These are phyloP conservation scores for Candida silvicultrix DNA, from an alignment of 805 yeast genomes.

Conservation along the genomic window DNA sequence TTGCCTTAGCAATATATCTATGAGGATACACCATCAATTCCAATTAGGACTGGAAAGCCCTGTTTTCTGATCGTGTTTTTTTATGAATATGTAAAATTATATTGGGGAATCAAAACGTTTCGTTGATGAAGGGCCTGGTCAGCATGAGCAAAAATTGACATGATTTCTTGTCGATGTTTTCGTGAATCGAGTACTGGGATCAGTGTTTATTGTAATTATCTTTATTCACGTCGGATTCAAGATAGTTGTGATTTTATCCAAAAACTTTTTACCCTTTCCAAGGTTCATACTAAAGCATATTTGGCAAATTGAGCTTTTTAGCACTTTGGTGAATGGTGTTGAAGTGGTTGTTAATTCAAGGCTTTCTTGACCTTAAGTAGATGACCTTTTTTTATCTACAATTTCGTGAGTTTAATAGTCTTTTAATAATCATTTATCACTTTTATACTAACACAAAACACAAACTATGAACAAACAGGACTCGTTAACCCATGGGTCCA, in stretches of 20 bases:
- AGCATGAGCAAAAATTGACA: slow-evolving; percentile 1
- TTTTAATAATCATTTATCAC: neutral
- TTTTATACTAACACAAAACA: neutral
- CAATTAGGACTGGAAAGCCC: too few species aligned
- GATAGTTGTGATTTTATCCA: too few species aligned
- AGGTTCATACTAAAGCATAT: too few species aligned
- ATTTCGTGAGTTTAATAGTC: neutral
- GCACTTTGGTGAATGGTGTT: neutral
- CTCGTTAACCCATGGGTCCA: slow-evolving; percentile 53
- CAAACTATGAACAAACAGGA: slow-evolving; percentile 12
- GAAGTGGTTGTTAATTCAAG: neutral
- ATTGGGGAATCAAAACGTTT: neutral
- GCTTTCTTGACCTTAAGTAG: neutral
- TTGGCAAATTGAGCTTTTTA: too few species aligned
- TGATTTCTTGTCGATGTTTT: neutral
- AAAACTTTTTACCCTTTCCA: too few species aligned
- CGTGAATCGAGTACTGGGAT: slow-evolving; percentile 13
- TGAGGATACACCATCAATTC: too few species aligned
- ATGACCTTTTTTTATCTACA: neutral
- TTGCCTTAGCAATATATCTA: neutral
- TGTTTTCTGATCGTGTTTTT: too few species aligned
- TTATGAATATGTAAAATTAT: too few species aligned
- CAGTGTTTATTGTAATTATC: slow-evolving; percentile 11
- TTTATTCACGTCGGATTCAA: slow-evolving; percentile 17
- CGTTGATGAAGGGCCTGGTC: slow-evolving; percentile 18